phyloP scores from a whole-genome alignment of 441 rosid species.

The Theobroma grandiflorum region DNA sequence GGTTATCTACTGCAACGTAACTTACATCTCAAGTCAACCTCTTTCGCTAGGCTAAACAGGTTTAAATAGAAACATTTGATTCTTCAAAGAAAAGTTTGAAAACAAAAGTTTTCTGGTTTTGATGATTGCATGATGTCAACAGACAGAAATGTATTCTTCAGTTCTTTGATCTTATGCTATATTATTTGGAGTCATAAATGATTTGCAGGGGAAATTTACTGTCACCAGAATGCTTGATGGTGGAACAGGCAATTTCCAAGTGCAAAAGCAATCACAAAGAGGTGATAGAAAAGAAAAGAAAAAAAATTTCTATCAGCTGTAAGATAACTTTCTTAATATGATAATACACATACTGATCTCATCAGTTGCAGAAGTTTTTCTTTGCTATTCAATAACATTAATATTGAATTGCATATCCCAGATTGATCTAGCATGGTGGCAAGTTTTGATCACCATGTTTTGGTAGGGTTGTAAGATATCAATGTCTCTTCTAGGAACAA shows the following conservation, averaged over 20 bases:
- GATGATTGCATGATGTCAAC: background rate
- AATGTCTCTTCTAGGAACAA: background rate
- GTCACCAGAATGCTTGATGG: background rate
- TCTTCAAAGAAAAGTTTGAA: background rate
- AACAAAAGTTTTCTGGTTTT: background rate
- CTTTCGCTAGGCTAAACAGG: background rate
- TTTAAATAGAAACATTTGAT: background rate
- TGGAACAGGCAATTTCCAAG: background rate
- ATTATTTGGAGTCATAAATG: background rate
- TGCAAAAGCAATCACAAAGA: background rate
- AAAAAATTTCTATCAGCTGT: background rate
- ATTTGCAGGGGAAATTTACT: background rate
- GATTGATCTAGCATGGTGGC: background rate
- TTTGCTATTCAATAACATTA: background rate
- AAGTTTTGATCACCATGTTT: background rate
- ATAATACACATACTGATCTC: background rate
- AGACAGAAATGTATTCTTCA: background rate
- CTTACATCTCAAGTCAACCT: background rate
- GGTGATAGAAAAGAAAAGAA: background rate
- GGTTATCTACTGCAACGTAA: no score
- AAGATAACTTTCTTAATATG: background rate
- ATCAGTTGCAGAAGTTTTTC: background rate
- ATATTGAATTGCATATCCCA: background rate
- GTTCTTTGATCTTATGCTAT: background rate
- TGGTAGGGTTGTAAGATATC: background rate